Evolutionary conservation across 768 basidiomycete genomes (phyloP), one percentile per base, ranked within the genome.

Genomic region (Hypholoma sublateritium): DNA sequence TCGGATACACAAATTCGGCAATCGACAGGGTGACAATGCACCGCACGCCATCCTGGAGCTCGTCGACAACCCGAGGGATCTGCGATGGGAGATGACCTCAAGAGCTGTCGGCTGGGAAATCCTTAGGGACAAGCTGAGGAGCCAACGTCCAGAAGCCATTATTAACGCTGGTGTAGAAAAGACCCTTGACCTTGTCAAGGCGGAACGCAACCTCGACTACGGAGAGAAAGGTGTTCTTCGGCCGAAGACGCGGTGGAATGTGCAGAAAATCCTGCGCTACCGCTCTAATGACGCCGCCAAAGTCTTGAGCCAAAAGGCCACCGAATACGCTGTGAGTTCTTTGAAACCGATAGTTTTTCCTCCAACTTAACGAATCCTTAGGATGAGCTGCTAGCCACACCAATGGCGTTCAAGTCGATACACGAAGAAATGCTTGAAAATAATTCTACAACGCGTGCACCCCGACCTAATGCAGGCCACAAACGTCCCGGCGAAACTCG

Each of bases 21-120:
- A 89, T 69, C 85, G 96, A 5, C 79, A 75, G 55, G 95, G 95
- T 13, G 97, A 99, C 76, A 92, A 95, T 65, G 97, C 97, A 22
- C 93, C 95, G 1, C 81, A 88, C 64, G 95, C 95, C 3, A 84
- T 99, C 60, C 72, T 99, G 43, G 93, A 96, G 70, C 78, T 99
- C n/a, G 95, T 98, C 28, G 97, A 98, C 77, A 90, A 91, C 65
- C 93, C 93, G 14, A 78, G 82, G 56, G 97, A 99, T 74, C 75
- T 98, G 42, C 86, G 87, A 58, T 90, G 87, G 68, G 93, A 95
- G 69, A 84, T 95, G 79, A 88, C 91, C 14, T 90, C 96, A 21
- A 84, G 92, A 52, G 85, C 92, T 1, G 80, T 95, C 28, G 97
- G 94, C 0, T 85, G 91, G 78, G 95, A 98, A 65, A 64, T 93